Percentiles rank a stretch among this genome's conserved stretches.
Conservation (phyloP, 2,329 filamentous ascomycete species). For the Microdochium paspali region DNA sequence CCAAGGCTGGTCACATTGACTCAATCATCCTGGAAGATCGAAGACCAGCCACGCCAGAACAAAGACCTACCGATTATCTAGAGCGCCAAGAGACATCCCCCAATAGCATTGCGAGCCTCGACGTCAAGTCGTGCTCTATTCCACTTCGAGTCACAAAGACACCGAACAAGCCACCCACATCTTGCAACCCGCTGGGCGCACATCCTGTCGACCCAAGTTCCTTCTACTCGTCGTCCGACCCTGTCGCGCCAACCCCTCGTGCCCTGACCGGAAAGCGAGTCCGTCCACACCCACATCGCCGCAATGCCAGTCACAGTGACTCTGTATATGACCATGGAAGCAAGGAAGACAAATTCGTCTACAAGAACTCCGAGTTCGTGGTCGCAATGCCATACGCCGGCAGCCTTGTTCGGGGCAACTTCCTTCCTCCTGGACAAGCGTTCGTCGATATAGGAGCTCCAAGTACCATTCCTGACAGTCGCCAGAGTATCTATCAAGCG, state of each 20-base stretch:
- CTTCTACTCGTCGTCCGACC: constrained; percentile 34
- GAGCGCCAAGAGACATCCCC: constrained; percentile 37
- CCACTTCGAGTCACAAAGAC: constrained; percentile 39
- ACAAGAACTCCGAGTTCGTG: constrained; percentile 47
- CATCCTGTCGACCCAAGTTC: constrained; percentile 48
- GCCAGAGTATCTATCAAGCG: constrained; percentile 44
- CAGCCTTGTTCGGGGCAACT: constrained; percentile 76
- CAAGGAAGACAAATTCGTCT: constrained; percentile 35
- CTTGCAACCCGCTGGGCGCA: constrained; percentile 35
- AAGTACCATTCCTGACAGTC: constrained; percentile 24
- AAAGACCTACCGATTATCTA: constrained; percentile 13
- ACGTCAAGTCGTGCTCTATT: constrained; percentile 55
- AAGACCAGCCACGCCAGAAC: constrained; percentile 38
- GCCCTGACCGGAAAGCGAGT: constrained; percentile 49
- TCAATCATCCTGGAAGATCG: constrained; percentile 30
- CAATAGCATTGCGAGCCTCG: constrained; percentile 47
- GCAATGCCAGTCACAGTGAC: constrained; percentile 81
- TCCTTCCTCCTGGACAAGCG: constrained; percentile 74
- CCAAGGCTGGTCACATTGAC: constrained; percentile 37
- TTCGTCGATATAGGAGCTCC: constrained; percentile 61
- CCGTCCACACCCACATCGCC: constrained; percentile 59
- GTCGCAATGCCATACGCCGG: constrained; percentile 63
- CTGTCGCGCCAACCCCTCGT: constrained; percentile 49
- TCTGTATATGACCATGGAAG: constrained; percentile 62
- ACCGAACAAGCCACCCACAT: constrained; percentile 22